phyloP scores from a whole-genome alignment of 441 rosid genomes.

The Francoa sonchifolia region DNA sequence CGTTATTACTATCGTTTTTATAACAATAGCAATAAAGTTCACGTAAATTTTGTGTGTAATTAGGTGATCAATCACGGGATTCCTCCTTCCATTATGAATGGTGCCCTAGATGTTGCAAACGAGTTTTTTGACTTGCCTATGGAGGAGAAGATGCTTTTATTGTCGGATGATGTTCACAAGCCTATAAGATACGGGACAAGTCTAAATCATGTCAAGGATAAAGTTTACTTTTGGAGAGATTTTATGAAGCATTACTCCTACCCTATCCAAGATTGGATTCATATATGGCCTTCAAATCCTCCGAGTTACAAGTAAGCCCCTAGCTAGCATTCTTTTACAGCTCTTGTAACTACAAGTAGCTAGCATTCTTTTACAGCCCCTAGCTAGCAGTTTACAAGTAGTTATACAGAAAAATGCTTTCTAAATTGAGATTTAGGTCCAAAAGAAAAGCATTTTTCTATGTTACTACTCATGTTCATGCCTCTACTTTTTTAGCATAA shows the following conservation, averaged over 20 bases:
- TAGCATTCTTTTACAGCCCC: no score
- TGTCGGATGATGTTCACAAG: slow-evolving; percentile 34
- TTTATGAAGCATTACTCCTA: slow-evolving; percentile 60
- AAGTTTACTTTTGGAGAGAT: slow-evolving; percentile 64
- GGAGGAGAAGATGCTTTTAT: slow-evolving; percentile 46
- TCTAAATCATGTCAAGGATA: slow-evolving; percentile 44
- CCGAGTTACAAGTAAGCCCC: slow-evolving; percentile 38
- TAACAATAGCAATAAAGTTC: background rate
- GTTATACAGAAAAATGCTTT: background rate
- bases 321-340: background rate
- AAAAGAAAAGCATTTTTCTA: no score
- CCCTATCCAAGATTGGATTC: slow-evolving; percentile 44
- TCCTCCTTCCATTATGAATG: slow-evolving; percentile 24
- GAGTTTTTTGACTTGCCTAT: slow-evolving; percentile 51
- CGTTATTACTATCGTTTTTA: no score
- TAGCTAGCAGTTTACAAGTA: no score
- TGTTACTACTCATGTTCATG: no score
- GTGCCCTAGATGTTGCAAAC: slow-evolving; percentile 33
- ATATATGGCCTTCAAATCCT: slow-evolving; percentile 63
- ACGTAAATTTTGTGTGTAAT: background rate
- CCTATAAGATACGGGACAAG: slow-evolving; percentile 67
- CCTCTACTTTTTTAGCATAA: background rate
- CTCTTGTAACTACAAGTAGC: no score
- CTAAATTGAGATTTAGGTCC: background rate
- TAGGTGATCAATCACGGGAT: slow-evolving; percentile 59